Base-by-base conservation (phyloP, 495 filamentous ascomycete species). In the Penicillium psychrofluorescens region DNA sequence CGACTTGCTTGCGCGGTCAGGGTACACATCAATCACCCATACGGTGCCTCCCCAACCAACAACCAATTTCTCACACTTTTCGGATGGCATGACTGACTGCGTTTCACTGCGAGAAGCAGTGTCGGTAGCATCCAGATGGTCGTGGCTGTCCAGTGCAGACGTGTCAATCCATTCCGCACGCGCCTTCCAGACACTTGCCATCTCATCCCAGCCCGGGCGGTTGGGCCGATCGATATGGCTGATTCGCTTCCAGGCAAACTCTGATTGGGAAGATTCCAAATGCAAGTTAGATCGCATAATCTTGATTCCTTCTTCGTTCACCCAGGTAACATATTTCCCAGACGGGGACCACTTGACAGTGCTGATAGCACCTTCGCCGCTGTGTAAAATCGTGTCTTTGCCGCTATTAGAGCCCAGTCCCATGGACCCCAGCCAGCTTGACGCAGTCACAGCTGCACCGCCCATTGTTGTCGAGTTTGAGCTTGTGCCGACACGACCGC, bases 1-100 rank as follows among this genome's bases (percentile, higher is more conserved):
- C 43, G 84, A 75, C 57, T 83, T 90, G 16, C 80, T 84, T 35
- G 78, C 68, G 13, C 79, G 76, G n/a, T 87, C 84, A 4, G 88
- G 83, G 59, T 89, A 84, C 5, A 98, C 82, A 59, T 95, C 86
- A 41, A 97, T 80, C 32, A 97, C 81, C 92, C 92, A 98, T 33
- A 95, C 85, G 7, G 86, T 95, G 44, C 86, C 85, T 45, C 91
- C 92, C 92, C 92, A 98, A 13, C 92, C 92, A 36, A 97, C 81
- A 8, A 97, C 68, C 31, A 97, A 64, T 53, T 91, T 88, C 66
- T 98, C 92, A 11, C 80, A 35, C 44, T 62, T 56, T 50, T 70
- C 53, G 38, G 55, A 45, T 53, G 71, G 22, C 38, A 39, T 30
- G 11, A 50, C 44, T 33, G 58, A 48, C 9, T 61, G 43, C 6